Evolutionary conservation across 169 alveolate species (phyloP), one percentile per base, ranked within the genome.

Genomic region (Plasmodium inui): DNA sequence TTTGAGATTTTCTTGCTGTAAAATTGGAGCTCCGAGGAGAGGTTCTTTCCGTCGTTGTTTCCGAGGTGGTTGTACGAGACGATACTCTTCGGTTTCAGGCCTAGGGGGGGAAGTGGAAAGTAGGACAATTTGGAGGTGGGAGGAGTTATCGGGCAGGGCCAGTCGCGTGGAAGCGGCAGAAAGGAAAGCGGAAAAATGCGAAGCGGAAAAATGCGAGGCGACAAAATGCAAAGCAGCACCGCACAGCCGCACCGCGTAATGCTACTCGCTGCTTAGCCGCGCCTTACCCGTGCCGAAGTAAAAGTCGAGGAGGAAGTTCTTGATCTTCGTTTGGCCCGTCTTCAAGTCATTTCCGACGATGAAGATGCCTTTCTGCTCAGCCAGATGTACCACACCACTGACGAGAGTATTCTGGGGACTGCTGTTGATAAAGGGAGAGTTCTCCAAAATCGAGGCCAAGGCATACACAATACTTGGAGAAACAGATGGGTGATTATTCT

Each of bases 31-130:
- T 96, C 98, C 61, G 96, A 96, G 30, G 97, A 94, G 19, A 98
- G 95, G 93, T 97, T 98, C 91, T 96, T 96, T 53, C 99, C 99
- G 92, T 98, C 99, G 95, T 98, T 98, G 96, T 98, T 98, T 55
- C 99, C 99, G 55, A 98, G 95, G 93, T 97, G 99, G 84, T 98
- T 98, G 94, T 98, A 98, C 83, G 98, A 95, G 55, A 98, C 98
- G 82, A 98, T 96, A 39, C 98, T 96, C 67, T 95, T 79, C 67
- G 98, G 97, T 95, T 97, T 97, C 82, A 98, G 89, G 32, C 99
- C 99, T 73, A 98, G 97, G 44, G 93, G 84, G 0, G 97, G 28
- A 14, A 6, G n/a, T n/a, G n/a, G n/a, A n/a, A 61, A 1, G 2
- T 32, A 7, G 57, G 8, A 22, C 14, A 44, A 6, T 10, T 6